A percentile compares a stretch with the other conserved stretches of the same genome.
These are phyloP conservation scores for Ascoidea rubescens DNA, from an alignment of 805 yeast species.

Conservation along the genomic window DNA sequence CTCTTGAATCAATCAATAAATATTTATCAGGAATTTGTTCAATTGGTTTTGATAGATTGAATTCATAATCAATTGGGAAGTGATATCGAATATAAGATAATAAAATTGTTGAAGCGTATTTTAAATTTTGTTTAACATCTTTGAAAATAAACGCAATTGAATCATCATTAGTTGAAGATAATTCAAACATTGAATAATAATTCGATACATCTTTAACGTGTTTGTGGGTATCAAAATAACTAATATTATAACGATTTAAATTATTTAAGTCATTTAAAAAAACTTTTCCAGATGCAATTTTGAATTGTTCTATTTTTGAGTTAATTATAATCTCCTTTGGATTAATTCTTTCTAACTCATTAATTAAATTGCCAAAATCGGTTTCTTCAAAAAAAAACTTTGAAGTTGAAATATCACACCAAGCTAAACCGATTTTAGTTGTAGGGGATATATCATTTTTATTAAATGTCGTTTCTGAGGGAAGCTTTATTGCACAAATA, in stretches of 20 bases:
- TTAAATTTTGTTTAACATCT: background rate
- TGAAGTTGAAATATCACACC: conserved; percentile 87
- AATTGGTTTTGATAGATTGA: conserved; percentile 55
- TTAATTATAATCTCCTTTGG: conserved; percentile 71
- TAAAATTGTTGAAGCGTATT: conserved; percentile 19
- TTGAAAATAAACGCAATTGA: conserved; percentile 29
- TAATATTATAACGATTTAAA: conserved; percentile 3
- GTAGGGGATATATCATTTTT: conserved; percentile 26
- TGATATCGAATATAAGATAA: conserved; percentile 60
- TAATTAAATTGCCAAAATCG: conserved; percentile 39
- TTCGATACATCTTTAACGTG: background rate
- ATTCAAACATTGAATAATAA: background rate
- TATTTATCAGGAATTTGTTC: conserved; percentile 35
- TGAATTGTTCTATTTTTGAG: conserved; percentile 25
- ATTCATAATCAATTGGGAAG: conserved; percentile 45
- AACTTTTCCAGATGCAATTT: conserved; percentile 25
- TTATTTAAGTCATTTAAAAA: background rate
- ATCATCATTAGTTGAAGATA: conserved; percentile 24
- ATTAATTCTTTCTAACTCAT: conserved; percentile 62
- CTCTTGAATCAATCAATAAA: conserved; percentile 71
- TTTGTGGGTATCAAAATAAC: conserved; percentile 1
- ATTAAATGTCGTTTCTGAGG: conserved; percentile 27
- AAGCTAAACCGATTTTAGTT: conserved; percentile 52
- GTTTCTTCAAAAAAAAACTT: conserved; percentile 58
- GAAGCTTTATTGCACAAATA: conserved; percentile 50